Evolutionary conservation across 768 basidiomycete genomes (phyloP), one percentile per base, ranked within the genome.

Genomic region (Erythrobasidium yunnanense): DNA sequence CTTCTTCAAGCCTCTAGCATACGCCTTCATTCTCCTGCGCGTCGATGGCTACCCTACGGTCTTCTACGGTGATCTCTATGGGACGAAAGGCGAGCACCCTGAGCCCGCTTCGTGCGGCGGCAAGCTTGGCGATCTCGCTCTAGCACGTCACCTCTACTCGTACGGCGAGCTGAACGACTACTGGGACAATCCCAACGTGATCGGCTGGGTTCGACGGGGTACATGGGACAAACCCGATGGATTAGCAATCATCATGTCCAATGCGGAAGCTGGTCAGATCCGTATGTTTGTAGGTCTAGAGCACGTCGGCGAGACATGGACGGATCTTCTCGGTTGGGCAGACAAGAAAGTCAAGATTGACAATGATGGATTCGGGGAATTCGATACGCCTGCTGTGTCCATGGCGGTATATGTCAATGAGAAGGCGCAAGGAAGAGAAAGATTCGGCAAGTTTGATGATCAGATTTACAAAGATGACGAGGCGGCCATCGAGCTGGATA

Each of bases 331-430:
- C 11, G 79, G 79, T 3, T 81, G 80, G 80, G 72, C 74, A 50
- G 73, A 79, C 56, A 78, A 77, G n/a, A 33, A 58, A 7, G 67
- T 80, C 57, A 75, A 71, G n/a, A 78, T 81, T 33, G 78, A 75
- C 25, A 78, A 80, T 20, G 79, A 80, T 56, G 79, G 78, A 17
- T 80, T 79, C 78, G 79, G 76, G 7, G 76, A 78, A 35, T 81
- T 81, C 76, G 69, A 58, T 32, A 79, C 75, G 62, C 75, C 76
- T 20, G 71, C 74, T 7, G 73, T 75, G 57, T 76, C 75, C 67
- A 74, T 80, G 47, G 74, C 77, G 2, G 76, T 80, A 54, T 68
- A 62, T 78, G 75, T 75, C 20, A 77, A 78, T 70, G 73, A 71
- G 23, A 76, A 78, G 67, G 79, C 79, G 0, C 69, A 73, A 32